Evolutionary conservation across 495 filamentous ascomycete species (phyloP).

Genomic region (Massariosphaeria phaeospora): DNA sequence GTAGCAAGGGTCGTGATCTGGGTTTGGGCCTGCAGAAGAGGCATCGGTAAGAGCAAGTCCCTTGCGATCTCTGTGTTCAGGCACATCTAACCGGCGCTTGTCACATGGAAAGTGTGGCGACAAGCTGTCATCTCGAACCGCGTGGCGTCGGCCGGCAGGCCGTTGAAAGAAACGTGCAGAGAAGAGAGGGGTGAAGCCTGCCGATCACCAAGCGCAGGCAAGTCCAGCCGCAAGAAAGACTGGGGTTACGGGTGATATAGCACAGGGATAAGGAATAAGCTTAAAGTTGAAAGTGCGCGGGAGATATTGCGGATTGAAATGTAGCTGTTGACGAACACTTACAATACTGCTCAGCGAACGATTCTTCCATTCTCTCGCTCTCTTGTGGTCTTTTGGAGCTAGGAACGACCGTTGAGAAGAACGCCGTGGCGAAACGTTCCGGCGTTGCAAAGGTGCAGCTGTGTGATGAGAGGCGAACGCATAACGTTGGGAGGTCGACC

Average conservation of each 20-base stretch:
- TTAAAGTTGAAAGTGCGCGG: background rate
- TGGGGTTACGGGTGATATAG: constrained; percentile 1
- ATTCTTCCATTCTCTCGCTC: too few species aligned
- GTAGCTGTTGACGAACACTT: too few species aligned
- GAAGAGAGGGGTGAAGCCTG: too few species aligned
- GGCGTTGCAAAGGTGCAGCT: too few species aligned
- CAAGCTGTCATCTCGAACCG: background rate
- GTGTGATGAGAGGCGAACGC: background rate
- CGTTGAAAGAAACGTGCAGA: too few species aligned
- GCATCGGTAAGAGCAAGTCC: background rate
- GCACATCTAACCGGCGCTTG: background rate
- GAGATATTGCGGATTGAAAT: background rate
- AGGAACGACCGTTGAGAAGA: too few species aligned
- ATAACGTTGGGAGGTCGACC: too few species aligned
- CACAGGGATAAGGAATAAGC: constrained; percentile 9
- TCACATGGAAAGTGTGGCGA: background rate
- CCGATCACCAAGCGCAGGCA: constrained; percentile 3
- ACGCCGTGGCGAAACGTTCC: too few species aligned
- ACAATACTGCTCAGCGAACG: too few species aligned
- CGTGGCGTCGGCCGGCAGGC: background rate
- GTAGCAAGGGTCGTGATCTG: constrained; percentile 18
- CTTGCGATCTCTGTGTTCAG: background rate
- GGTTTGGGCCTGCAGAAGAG: constrained; percentile 16
- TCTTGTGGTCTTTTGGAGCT: too few species aligned
- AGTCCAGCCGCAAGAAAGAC: background rate